Conservation (phyloP, 192 early-diverging fungal species). For the Backusella mclennaniae region DNA sequence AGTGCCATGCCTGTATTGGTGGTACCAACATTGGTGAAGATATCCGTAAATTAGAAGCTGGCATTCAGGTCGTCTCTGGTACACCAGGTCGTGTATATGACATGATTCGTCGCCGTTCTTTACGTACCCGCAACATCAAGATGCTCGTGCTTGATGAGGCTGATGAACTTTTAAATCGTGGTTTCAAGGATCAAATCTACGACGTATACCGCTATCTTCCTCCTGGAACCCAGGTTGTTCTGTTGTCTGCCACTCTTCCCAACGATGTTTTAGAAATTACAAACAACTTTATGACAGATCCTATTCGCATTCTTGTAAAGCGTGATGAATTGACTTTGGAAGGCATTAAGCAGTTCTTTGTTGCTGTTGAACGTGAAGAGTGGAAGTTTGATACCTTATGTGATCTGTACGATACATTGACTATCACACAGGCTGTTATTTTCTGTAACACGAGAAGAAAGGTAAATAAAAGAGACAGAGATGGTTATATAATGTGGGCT, state of each 20-base stretch:
- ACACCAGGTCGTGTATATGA: constrained; percentile 97
- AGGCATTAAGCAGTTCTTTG: constrained; percentile 99
- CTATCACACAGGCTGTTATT: constrained; percentile 98
- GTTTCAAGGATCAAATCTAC: constrained; percentile 98
- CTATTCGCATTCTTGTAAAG: constrained; percentile 93
- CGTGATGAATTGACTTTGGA: constrained; percentile 98
- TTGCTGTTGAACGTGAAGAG: constrained; percentile 95
- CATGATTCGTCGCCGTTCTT: constrained; percentile 87
- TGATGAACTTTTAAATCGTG: constrained; percentile 90
- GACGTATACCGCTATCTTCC: constrained; percentile 91
- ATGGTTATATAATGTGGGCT: not conserved
- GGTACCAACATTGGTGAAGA: constrained; percentile 93
- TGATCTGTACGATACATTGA: constrained; percentile 95
- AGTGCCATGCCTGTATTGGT: constrained; percentile 94
- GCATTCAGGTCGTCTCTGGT: constrained; percentile 91
- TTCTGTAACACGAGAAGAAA: constrained; percentile 97
- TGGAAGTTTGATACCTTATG: constrained; percentile 99
- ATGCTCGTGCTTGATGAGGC: constrained; percentile 98
- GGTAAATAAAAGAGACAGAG: constrained; percentile 38
- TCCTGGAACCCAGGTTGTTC: constrained; percentile 88
- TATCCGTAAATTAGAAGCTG: constrained; percentile 87
- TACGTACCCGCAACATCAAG: constrained; percentile 84
- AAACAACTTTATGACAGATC: constrained; percentile 96
- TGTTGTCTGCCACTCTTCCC: constrained; percentile 91
- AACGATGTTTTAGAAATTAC: constrained; percentile 96